Evolutionary conservation across 164 flowering plant genomes (phyloP), one percentile per base, ranked within the genome.

Genomic region (Pachysandra terminalis): DNA sequence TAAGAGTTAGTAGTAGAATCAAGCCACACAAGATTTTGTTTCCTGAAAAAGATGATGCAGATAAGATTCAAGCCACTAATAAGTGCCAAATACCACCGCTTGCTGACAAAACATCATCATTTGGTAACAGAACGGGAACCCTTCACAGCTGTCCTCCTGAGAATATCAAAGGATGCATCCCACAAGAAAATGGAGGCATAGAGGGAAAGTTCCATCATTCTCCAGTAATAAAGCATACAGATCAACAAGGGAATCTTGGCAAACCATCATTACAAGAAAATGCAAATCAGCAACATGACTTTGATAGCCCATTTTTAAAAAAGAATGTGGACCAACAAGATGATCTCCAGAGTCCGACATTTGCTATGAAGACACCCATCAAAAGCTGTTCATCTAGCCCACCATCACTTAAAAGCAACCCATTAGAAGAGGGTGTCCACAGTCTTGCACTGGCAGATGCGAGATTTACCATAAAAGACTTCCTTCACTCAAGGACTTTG

Each of bases 271-370:
- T 57, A 32, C 56, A 66, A 28, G 60, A 28, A 70, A 61, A 63
- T 19, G 61, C 26, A 48, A 65, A 74, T 41, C 71, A 68, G 53
- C 78, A 68, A 59, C 81, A 77, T 68, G 73, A 68, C 26, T 51
- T 54, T 32, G 60, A 40, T 27, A 63, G 35, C 64, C 60, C 74
- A 41, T 64, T 66, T 26, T 25, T 52, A 45, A 69, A n/a, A n/a
- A n/a, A 73, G 41, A 67, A 68, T 24, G 25, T 9, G 1, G 71
- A 76, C 15, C 69, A 67, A 55, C 68, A 71, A 24, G 72, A 75
- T 63, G 77, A 69, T 71, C 35, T 66, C 59, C 73, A 73, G n/a
- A 82, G 81, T 71, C 85, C 85, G 69, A 74, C 79, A 37, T 75
- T 75, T 51, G 77, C 69, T 54, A 64, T 76, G 26, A 75, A 71